Evolutionary conservation across 495 filamentous ascomycete species (phyloP).

Genomic region (Aspergillus wentii): DNA sequence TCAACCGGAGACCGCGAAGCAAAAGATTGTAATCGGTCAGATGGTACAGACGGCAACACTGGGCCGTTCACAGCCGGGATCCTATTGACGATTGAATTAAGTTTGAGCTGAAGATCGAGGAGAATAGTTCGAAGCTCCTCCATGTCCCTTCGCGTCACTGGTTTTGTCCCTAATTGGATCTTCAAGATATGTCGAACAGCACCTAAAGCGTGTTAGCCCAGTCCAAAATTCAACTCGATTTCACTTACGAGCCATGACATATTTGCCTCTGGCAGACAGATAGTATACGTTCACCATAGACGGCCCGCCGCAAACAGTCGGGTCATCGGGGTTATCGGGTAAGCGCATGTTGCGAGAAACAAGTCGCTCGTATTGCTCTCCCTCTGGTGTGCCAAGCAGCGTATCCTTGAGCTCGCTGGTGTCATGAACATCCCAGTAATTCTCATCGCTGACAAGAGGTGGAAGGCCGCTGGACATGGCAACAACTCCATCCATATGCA

Average conservation of each 20-base stretch:
- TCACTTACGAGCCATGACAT: conserved; percentile 42
- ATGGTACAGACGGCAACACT: conserved; percentile 9
- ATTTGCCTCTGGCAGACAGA: conserved; percentile 41
- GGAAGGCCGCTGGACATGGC: conserved; percentile 45
- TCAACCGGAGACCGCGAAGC: conserved; percentile 28
- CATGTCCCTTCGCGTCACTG: conserved; percentile 39
- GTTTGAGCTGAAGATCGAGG: conserved; percentile 38
- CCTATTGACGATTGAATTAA: conserved; percentile 38
- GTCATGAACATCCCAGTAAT: conserved; percentile 44
- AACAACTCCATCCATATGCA: conserved; percentile 56
- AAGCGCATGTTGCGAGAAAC: conserved; percentile 26
- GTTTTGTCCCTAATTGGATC: conserved; percentile 42
- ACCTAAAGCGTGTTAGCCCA: conserved; percentile 26
- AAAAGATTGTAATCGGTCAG: conserved; percentile 22
- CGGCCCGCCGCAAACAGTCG: conserved; percentile 36
- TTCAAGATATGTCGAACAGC: conserved; percentile 40
- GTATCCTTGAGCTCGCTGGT: conserved; percentile 44
- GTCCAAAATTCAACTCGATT: too few species aligned
- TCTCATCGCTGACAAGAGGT: conserved; percentile 39
- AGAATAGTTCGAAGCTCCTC: conserved; percentile 40
- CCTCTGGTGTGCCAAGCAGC: conserved; percentile 32
- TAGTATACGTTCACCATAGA: conserved; percentile 48
- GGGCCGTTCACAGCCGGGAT: conserved; percentile 26
- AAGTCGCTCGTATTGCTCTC: conserved; percentile 31
- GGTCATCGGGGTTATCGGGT: conserved; percentile 41